Conservation (phyloP, 306 rosid genomes). For the Lathyrus oleraceus region DNA sequence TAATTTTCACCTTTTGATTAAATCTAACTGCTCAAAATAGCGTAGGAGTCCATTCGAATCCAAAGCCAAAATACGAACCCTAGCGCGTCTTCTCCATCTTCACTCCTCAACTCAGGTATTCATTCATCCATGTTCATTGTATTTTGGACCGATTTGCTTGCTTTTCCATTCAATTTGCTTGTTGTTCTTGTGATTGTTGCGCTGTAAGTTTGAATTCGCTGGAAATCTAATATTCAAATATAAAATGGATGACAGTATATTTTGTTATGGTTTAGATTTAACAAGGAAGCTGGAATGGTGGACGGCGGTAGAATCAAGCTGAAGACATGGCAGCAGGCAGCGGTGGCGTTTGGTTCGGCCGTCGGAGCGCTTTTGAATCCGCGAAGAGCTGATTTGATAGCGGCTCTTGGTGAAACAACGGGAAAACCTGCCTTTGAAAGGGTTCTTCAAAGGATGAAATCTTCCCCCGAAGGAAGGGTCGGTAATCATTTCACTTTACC, state of each 20-base stretch:
- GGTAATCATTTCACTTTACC: constrained; percentile 4
- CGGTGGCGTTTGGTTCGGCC: constrained; percentile 89
- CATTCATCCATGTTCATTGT: too few species aligned
- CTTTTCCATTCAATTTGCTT: too few species aligned
- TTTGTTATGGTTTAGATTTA: background rate
- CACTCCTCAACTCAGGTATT: too few species aligned
- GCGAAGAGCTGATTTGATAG: constrained; percentile 89
- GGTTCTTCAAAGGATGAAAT: constrained; percentile 78
- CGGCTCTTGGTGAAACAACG: constrained; percentile 95
- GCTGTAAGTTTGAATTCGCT: too few species aligned
- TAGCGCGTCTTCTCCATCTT: too few species aligned
- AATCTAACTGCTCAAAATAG: too few species aligned
- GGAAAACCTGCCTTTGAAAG: constrained; percentile 89
- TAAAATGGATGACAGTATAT: too few species aligned
- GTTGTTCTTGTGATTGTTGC: background rate
- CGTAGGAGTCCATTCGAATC: too few species aligned
- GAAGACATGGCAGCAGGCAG: constrained; percentile 84
- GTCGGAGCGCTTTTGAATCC: constrained; percentile 93
- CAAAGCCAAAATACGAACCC: too few species aligned
- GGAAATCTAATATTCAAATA: background rate
- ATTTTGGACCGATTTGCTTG: too few species aligned
- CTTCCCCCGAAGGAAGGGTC: constrained; percentile 76
- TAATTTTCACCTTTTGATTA: too few species aligned
- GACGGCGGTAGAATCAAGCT: constrained; percentile 58
- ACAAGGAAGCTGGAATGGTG: constrained; percentile 44